A percentile compares a stretch with the other conserved stretches of the same genome.
Evolutionary conservation across 768 basidiomycete species (phyloP).

Genomic region (Psilocybe cyanescens): DNA sequence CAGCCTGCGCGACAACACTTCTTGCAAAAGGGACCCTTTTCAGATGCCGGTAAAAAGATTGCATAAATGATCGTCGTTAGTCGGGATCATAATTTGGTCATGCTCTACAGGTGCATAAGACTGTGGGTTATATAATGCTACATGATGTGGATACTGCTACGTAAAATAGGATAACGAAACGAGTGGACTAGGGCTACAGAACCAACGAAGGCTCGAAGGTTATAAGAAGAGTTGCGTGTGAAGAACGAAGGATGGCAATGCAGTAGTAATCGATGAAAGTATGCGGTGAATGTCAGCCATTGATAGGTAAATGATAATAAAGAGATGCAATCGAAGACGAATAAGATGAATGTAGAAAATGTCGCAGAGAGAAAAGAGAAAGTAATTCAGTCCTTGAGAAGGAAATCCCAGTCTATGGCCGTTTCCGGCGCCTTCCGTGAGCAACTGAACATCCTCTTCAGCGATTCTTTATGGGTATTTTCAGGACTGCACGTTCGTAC

Average conservation of each 20-base stretch:
- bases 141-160: slow-evolving; percentile 14
- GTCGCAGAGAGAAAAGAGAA: slow-evolving; percentile 12
- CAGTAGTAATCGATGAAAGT: slow-evolving; percentile 7
- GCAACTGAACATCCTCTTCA: slow-evolving; percentile 68
- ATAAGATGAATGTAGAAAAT: slow-evolving; percentile 13
- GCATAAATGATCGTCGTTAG: slow-evolving; percentile 10
- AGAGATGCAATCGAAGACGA: slow-evolving; percentile 14
- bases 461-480: slow-evolving; percentile 59
- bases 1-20: not conserved
- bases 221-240: slow-evolving; percentile 17
- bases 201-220: slow-evolving; percentile 9
- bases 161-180: slow-evolving; percentile 7
- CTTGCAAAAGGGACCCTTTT: not conserved
- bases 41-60: not conserved
- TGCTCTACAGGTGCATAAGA: slow-evolving; percentile 7
- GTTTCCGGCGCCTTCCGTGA: slow-evolving; percentile 57
- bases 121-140: slow-evolving; percentile 19
- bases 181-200: slow-evolving; percentile 28
- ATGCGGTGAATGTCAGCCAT: slow-evolving; percentile 13
- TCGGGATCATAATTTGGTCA: slow-evolving; percentile 5
- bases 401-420: slow-evolving; percentile 77
- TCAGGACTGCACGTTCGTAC: slow-evolving; percentile 68
- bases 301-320: slow-evolving; percentile 12
- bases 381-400: slow-evolving; percentile 68
- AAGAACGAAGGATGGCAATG: slow-evolving; percentile 14